phyloP scores from a whole-genome alignment of 75 land plant genomes.

The Picea sitchensis region DNA sequence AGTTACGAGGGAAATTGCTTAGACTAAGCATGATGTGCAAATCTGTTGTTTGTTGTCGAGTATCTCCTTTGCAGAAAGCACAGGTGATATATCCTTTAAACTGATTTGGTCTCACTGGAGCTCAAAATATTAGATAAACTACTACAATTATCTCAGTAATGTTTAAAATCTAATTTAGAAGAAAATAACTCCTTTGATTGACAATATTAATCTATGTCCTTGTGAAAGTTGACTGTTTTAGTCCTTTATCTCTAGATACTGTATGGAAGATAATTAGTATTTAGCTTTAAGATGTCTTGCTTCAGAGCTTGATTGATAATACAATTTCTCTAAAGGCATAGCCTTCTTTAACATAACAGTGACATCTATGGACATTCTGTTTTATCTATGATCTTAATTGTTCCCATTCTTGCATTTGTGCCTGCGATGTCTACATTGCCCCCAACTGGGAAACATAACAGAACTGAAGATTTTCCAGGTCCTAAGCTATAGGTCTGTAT shows the following conservation, averaged over 20 bases:
- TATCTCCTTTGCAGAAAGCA: slow-evolving; percentile 98
- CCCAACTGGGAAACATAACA: background rate
- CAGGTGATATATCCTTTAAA: slow-evolving; percentile 51
- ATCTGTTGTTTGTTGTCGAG: slow-evolving; percentile 98
- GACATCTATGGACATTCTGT: too few relatives aligned
- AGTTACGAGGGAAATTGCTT: slow-evolving; percentile 67
- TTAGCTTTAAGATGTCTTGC: background rate
- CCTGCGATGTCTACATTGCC: too few relatives aligned
- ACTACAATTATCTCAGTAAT: background rate
- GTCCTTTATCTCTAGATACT: background rate
- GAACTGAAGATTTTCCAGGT: too few relatives aligned
- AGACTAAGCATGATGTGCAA: slow-evolving; percentile 81
- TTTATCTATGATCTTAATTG: too few relatives aligned
- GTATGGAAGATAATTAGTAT: background rate
- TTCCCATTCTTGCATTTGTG: too few relatives aligned
- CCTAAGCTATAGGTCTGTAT: too few relatives aligned
- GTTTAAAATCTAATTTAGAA: background rate
- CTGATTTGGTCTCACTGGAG: background rate
- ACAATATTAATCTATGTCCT: background rate
- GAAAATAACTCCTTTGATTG: background rate
- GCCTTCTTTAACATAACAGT: too few relatives aligned
- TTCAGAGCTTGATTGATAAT: background rate
- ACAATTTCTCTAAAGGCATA: background rate
- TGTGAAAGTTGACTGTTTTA: background rate
- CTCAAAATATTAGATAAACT: background rate